Conservation (phyloP, 2,329 filamentous ascomycete species). For the Beauveria varroae region DNA sequence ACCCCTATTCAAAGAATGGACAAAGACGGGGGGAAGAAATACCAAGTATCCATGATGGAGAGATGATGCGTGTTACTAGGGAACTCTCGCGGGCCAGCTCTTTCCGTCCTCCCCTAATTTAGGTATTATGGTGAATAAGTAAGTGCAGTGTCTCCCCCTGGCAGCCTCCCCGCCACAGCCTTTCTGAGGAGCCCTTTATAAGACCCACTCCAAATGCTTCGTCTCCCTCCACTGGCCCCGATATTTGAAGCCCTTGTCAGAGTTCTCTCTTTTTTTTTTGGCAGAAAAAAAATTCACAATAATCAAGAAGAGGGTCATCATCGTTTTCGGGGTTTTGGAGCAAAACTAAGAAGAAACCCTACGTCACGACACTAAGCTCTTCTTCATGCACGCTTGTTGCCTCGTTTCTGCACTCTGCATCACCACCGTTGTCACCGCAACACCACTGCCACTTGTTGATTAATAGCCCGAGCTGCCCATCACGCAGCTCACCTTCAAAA, state of each 20-base stretch:
- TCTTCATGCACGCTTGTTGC: conserved; percentile 4
- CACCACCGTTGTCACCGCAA: conserved; percentile 8
- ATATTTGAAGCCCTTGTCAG: conserved; percentile 10
- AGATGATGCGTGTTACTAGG: not conserved
- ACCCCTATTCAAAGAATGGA: too few relatives aligned
- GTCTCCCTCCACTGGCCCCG: conserved; percentile 9
- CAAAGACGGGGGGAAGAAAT: too few relatives aligned
- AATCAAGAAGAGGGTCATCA: conserved; percentile 4
- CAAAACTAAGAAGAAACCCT: not conserved
- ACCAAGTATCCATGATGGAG: not conserved
- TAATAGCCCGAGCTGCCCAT: conserved; percentile 42
- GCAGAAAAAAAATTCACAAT: not conserved
- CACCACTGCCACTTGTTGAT: not conserved
- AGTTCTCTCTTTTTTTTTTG: conserved; percentile 4
- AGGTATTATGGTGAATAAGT: too few relatives aligned
- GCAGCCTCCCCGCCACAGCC: not conserved
- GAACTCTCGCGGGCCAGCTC: too few relatives aligned
- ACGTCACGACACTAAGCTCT: not conserved
- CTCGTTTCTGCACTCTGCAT: conserved; percentile 15
- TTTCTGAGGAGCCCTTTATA: not conserved
- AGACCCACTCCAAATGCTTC: not conserved
- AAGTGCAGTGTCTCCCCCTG: not conserved
- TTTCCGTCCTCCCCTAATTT: too few relatives aligned
- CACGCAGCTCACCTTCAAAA: conserved; percentile 60
- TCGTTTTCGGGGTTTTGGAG: not conserved